Evolutionary conservation across 148 eudicot genomes (phyloP), one percentile per base, ranked within the genome.

Genomic region (Polygonum maritimum): DNA sequence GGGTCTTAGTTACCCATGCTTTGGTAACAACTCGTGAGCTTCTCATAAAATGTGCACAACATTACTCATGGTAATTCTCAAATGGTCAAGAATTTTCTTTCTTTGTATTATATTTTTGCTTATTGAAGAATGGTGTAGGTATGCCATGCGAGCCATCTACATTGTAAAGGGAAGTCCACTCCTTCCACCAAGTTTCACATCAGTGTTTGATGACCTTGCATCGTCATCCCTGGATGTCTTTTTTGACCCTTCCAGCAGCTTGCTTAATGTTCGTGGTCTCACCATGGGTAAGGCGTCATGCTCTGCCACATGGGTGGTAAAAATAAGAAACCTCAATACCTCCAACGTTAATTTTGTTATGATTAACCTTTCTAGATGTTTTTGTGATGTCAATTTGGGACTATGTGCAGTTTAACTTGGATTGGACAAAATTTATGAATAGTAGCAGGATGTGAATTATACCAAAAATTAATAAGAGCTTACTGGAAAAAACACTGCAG

Each of bases 221-320:
- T 96, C 99, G 18, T 96, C 99, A 55, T 92, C 98, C 73, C 88
- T 96, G 36, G 99, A 96, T 86, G 97, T 89, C 73, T 96, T 89
- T 81, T 96, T 96, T 87, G 99, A 96, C 82, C 98, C 99, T 76
- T 91, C 98, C 62, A 91, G 88, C 80, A 92, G 84, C 84, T 74
- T 86, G 85, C 78, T 88, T 40, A 89, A 89, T 86, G 87, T 92
- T 76, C 94, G 89, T 71, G 99, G 99, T 70, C 87, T 96, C 65
- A 96, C 98, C 39, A 81, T 92, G 80, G 99, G 99, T 96, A 84
- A 55, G 26, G 11, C 3, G 26, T 79, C 67, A 31, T 73, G 74
- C 58, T 44, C 16, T 16, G 21, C 36, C 19, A 65, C 41, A 35
- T 65, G 15, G 21, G 19, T 67, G 21, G 9, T 67, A 36, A 67